phyloP scores from a whole-genome alignment of 257 asterid species.

The Cruciata laevipes region DNA sequence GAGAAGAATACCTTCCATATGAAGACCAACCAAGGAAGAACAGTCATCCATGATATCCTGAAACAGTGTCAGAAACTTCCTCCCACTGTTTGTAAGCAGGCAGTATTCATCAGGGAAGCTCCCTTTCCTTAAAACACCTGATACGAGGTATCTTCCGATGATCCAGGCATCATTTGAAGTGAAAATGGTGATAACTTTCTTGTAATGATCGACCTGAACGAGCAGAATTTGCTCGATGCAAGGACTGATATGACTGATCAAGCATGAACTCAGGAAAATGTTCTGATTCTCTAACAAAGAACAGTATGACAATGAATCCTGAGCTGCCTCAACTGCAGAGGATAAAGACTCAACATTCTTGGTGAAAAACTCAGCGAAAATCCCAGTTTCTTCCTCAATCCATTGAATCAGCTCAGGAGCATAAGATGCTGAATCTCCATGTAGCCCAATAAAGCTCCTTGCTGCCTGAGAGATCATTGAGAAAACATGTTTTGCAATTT shows the following conservation, averaged over 20 bases:
- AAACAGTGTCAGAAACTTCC: slow-evolving; percentile 55
- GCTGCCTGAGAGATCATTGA: slow-evolving; percentile 70
- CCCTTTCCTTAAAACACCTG: slow-evolving; percentile 46
- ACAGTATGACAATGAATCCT: slow-evolving; percentile 51
- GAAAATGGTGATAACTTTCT: slow-evolving; percentile 46
- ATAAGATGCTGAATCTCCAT: slow-evolving; percentile 37
- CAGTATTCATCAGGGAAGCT: slow-evolving; percentile 31
- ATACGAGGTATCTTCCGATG: slow-evolving; percentile 44
- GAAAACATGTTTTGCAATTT: slow-evolving; percentile 34
- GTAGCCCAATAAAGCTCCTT: slow-evolving; percentile 44
- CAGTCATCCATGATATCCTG: slow-evolving; percentile 51
- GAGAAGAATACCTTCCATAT: slow-evolving; percentile 58
- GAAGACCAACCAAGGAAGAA: slow-evolving; percentile 40
- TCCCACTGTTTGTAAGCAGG: slow-evolving; percentile 62
- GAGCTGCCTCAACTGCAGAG: slow-evolving; percentile 38
- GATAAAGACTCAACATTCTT: slow-evolving; percentile 40
- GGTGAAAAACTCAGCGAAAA: slow-evolving; percentile 31
- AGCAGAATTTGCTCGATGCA: slow-evolving; percentile 36
- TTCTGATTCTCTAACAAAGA: slow-evolving; percentile 52
- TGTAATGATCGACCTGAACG: slow-evolving; percentile 47
- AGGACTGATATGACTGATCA: slow-evolving; percentile 42
- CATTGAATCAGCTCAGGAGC: slow-evolving; percentile 41
- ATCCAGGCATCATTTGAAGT: slow-evolving; percentile 59
- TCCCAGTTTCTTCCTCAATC: slow-evolving; percentile 39
- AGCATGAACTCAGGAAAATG: slow-evolving; percentile 31